Percentiles rank a stretch among this genome's conserved stretches.
These are phyloP conservation scores for Fusarium clavum DNA, from an alignment of 2,329 filamentous ascomycete species.

Conservation along the genomic window DNA sequence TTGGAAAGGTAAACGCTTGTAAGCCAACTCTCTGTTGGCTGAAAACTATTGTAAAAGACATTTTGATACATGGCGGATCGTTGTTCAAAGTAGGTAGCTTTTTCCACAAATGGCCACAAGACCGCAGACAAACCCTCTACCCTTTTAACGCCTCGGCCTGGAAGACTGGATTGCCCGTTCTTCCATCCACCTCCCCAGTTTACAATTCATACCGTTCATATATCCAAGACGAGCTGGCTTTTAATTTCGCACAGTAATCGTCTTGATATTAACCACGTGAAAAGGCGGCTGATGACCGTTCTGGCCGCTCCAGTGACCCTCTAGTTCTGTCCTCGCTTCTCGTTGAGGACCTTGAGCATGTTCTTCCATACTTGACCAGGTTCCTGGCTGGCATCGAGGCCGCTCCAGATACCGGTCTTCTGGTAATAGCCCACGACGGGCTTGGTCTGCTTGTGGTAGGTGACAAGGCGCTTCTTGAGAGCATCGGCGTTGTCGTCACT, in stretches of 20 bases:
- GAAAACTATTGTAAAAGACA: constrained; percentile 42
- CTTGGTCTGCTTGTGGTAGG: constrained; percentile 93
- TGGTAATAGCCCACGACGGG: constrained; percentile 98
- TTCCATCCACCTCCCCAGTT: constrained; percentile 27
- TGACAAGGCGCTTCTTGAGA: constrained; percentile 91
- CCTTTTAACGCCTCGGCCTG: constrained; percentile 46
- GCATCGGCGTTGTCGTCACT: constrained; percentile 97
- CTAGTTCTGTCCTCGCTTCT: constrained; percentile 53
- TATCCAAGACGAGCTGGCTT: constrained; percentile 43
- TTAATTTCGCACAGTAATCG: constrained; percentile 36
- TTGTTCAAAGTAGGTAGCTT: constrained; percentile 44
- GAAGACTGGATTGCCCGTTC: constrained; percentile 31
- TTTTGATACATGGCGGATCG: constrained; percentile 48
- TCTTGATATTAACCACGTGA: constrained; percentile 49
- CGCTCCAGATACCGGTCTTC: constrained; percentile 96
- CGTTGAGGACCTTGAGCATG: constrained; percentile 83
- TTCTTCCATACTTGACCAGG: constrained; percentile 96
- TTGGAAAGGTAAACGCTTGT: constrained; percentile 22
- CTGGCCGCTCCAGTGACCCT: constrained; percentile 39
- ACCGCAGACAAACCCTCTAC: constrained; percentile 45
- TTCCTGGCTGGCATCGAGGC: constrained; percentile 95
- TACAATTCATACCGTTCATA: constrained; percentile 45
- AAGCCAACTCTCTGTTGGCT: constrained; percentile 40
- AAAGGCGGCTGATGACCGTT: constrained; percentile 18
- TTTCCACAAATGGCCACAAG: constrained; percentile 45